Base-by-base conservation (phyloP, 1,284 basidiomycete genomes). In the Tilletia indica region DNA sequence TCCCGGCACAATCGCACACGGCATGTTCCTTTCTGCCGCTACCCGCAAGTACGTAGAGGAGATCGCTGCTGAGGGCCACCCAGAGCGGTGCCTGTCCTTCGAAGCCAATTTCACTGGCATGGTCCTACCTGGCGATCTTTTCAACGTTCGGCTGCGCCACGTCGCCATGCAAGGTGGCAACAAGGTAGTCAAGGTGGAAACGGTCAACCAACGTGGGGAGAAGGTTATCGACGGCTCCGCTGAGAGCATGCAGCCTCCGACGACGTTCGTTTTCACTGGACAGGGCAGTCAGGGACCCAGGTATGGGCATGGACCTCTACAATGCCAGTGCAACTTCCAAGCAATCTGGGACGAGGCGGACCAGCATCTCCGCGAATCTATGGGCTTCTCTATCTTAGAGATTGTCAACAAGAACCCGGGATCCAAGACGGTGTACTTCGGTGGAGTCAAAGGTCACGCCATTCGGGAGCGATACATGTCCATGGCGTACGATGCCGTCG, bases 231-330 rank as follows among this genome's bases (percentile, higher is more conserved):
- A 93, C 76, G 96, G 96, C 56, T 89, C 92, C 25, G 93, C 96
- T 66, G 94, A 97, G 85, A 93, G 98, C 76, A 90, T 90, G 16
- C 96, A 98, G 86, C 80, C 78, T 12, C 72, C 77, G 16, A 97
- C 95, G 19, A 93, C 93, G 68, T 98, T 98, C 82, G 94, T 97
- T 82, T 98, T 98, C 88, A 99, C 96, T 70, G 96, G 96, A 68
- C 96, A 99, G 85, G 96, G 96, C 71, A 98, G 94, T 34, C 97
- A 99, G 86, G 96, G 99, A 86, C 91, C 92, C 67, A n/a, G 94
- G 95, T 49, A 99, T 99, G 96, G 96, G 97, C 54, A 98, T 99
- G 95, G 95, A 98, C 80, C 89, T 99, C 3, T 99, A 98, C 88
- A 91, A 90, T 85, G 90, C 87, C 78, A 97, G 94, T 14, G 91